Conservation (phyloP, 2,329 filamentous ascomycete species). For the Fusarium keratoplasticum region DNA sequence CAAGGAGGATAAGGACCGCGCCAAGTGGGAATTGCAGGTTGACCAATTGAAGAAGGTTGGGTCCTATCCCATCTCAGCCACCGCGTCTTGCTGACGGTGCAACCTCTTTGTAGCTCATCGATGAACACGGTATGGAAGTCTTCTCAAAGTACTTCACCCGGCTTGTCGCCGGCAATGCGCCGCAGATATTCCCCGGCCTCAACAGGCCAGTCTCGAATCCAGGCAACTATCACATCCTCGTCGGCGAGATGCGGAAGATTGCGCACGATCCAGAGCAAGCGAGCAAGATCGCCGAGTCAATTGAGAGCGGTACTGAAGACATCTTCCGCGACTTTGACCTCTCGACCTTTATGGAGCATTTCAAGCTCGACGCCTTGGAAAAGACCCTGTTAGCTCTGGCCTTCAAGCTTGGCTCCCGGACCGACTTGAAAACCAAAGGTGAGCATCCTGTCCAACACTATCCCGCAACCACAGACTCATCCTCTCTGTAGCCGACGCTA, state of each 20-base stretch:
- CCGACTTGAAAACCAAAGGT: slow-evolving; percentile 93
- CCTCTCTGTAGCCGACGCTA: slow-evolving; percentile 78
- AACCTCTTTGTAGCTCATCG: slow-evolving; percentile 75
- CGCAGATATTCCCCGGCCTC: slow-evolving; percentile 87
- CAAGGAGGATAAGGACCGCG: slow-evolving; percentile 90
- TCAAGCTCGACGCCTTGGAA: slow-evolving; percentile 88
- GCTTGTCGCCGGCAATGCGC: slow-evolving; percentile 89
- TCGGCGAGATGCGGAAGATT: slow-evolving; percentile 88
- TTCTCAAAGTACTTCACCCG: slow-evolving; percentile 96
- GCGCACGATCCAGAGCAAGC: slow-evolving; percentile 84
- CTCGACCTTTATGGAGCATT: slow-evolving; percentile 95
- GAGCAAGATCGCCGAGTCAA: slow-evolving; percentile 90
- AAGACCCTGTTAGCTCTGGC: slow-evolving; percentile 90
- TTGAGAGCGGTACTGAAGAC: slow-evolving; percentile 91
- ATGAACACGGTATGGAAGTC: slow-evolving; percentile 99
- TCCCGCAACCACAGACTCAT: slow-evolving; percentile 59
- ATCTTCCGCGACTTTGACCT: slow-evolving; percentile 96
- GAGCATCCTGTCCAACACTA: slow-evolving; percentile 41
- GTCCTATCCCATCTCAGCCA: not conserved
- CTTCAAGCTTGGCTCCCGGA: slow-evolving; percentile 84
- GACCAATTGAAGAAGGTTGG: slow-evolving; percentile 91
- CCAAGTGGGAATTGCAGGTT: slow-evolving; percentile 92
- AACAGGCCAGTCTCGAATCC: slow-evolving; percentile 79
- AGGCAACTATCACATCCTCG: slow-evolving; percentile 85
- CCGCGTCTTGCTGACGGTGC: slow-evolving; percentile 32